Conservation (phyloP, 2,329 filamentous ascomycete species). For the Plectosphaerella cucumerina region DNA sequence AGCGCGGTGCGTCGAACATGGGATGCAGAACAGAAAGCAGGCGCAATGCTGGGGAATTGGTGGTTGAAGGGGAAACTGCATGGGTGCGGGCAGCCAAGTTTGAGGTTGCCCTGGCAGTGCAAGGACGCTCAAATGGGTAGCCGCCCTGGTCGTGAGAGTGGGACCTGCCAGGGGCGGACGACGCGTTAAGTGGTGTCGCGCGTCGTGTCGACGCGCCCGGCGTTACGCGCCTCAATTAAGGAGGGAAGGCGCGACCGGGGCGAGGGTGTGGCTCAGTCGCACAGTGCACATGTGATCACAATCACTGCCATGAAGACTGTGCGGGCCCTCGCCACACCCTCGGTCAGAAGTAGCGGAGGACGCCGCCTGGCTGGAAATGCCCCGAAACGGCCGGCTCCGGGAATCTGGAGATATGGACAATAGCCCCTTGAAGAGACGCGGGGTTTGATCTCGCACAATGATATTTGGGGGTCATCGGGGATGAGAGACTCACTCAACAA, state of each 20-base stretch:
- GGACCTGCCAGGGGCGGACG: neutral
- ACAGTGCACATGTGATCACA: too few relatives aligned
- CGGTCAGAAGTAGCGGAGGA: too few relatives aligned
- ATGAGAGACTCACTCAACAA: too few relatives aligned
- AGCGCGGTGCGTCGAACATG: neutral
- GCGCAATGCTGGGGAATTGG: neutral
- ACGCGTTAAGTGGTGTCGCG: conserved; percentile 4
- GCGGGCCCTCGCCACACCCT: too few relatives aligned
- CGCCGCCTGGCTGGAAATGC: too few relatives aligned
- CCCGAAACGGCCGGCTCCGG: too few relatives aligned
- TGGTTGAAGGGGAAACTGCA: neutral
- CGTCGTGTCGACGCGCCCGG: too few relatives aligned
- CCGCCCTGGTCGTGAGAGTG: neutral
- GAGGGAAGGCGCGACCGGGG: neutral
- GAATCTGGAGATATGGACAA: too few relatives aligned
- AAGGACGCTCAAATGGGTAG: neutral
- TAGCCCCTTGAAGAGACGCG: too few relatives aligned
- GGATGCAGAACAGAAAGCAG: neutral
- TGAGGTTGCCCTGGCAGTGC: neutral
- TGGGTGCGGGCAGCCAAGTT: neutral
- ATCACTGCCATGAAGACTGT: too few relatives aligned
- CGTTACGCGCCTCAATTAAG: neutral
- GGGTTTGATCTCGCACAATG: too few relatives aligned
- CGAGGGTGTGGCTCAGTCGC: neutral
- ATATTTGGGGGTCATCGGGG: too few relatives aligned